Base-by-base conservation (phyloP, 257 asterid genomes). In the Haberlea rhodopensis region DNA sequence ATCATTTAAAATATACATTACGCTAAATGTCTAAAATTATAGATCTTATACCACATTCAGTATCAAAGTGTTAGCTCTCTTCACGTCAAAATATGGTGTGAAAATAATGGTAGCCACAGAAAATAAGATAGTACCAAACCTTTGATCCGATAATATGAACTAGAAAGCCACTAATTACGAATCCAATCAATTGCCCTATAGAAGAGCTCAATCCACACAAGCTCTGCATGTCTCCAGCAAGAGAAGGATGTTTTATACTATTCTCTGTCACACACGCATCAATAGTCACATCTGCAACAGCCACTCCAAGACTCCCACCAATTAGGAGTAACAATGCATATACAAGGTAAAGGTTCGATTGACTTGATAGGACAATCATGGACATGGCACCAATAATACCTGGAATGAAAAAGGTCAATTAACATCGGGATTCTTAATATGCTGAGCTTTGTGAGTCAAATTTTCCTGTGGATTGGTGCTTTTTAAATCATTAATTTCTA, bases 251-350 rank as follows among this genome's bases (percentile, higher is more conserved):
- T 60, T 75, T 54, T 57, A 89, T 89, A 43, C 96, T 90, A 73
- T 87, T 90, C 68, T 90, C 95, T 6, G 96, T 92, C 62, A 87
- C 97, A 69, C 97, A 90, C n/a, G 97, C 97, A 80, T 87, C 95
- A 37, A 90, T 80, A 52, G 97, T 90, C 67, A 90, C 97, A 54
- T 87, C 97, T 26, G 94, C 96, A 57, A 87, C 63, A 54, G 97
- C 97, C 60, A 89, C 96, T 51, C 90, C 95, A 56, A 87, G 85
- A 79, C 97, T 90, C 57, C 90, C 96, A 52, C 82, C 82, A 16
- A 85, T 82, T 69, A 87, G 75, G 70, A 82, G 83, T 54, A 85
- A 69, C 71, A 90, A 52, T 40, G 97, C 96, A 32, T 79, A 57
- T 68, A 74, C 95, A 62, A 90, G 80, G 71, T 79, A 79, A 70